A percentile compares a stretch with the other conserved stretches of the same genome.
phyloP scores from a whole-genome alignment of 352 stramenopile genomes.

The Phytophthora niederhauseri region DNA sequence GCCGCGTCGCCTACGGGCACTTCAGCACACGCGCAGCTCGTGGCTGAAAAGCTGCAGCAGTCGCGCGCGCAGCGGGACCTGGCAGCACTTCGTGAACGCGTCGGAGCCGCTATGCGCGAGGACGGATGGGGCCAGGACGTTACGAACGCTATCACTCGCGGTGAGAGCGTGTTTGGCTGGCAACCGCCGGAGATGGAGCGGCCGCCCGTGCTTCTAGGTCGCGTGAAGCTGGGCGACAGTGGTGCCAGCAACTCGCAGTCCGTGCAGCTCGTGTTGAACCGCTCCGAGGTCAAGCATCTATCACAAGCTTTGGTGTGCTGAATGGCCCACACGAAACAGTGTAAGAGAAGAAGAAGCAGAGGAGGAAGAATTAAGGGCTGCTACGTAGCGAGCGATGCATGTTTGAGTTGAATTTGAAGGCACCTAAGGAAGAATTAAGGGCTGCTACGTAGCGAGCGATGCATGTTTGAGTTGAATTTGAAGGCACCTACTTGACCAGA shows the following conservation, averaged over 20 bases:
- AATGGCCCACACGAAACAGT: slow-evolving; percentile 1
- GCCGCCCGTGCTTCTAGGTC: slow-evolving; percentile 59
- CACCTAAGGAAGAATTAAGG: slow-evolving; percentile 7
- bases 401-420: slow-evolving; percentile 28
- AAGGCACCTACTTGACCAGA: neutral
- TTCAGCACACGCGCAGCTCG: slow-evolving; percentile 48
- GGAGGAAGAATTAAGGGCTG: slow-evolving; percentile 1
- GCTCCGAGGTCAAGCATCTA: slow-evolving; percentile 51
- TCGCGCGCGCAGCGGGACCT: slow-evolving; percentile 50
- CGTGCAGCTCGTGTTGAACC: slow-evolving; percentile 54
- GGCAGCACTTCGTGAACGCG: slow-evolving; percentile 45
- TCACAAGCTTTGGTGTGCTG: slow-evolving; percentile 52
- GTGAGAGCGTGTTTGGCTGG: slow-evolving; percentile 80
- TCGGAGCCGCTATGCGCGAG: slow-evolving; percentile 47
- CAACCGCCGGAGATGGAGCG: slow-evolving; percentile 75
- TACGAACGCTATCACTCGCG: slow-evolving; percentile 59
- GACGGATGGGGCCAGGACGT: slow-evolving; percentile 67
- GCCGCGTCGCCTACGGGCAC: slow-evolving; percentile 14
- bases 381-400: neutral
- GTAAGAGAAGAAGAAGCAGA: neutral
- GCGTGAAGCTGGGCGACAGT: slow-evolving; percentile 50
- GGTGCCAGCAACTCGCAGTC: slow-evolving; percentile 9
- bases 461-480: slow-evolving; percentile 27
- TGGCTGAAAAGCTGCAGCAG: slow-evolving; percentile 56
- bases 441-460: neutral